Percentiles rank a stretch among this genome's conserved stretches.
Evolutionary conservation across 805 yeast genomes (phyloP).

Genomic region (Metschnikowia corniflorae): DNA sequence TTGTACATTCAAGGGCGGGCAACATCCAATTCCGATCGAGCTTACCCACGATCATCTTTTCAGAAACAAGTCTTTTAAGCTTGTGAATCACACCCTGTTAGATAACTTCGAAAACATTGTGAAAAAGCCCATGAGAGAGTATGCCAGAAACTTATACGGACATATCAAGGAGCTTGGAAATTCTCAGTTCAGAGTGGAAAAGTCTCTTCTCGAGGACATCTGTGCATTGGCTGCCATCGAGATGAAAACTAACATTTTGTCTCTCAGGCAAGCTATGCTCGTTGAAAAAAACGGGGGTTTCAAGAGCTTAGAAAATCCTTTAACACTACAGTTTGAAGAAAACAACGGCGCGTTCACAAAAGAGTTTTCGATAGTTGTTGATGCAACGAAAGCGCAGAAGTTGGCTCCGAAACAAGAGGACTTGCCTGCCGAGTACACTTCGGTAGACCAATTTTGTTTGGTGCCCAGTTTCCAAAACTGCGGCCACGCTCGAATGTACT

Average conservation of each 20-base stretch:
- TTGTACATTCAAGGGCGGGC: constrained; percentile 29
- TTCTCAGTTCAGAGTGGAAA: constrained; percentile 27
- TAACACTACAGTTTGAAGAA: constrained; percentile 5
- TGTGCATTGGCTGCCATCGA: constrained; percentile 31
- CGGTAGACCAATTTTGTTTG: constrained; percentile 27
- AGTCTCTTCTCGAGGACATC: constrained; percentile 26
- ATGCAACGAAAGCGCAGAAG: constrained; percentile 24
- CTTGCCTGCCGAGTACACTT: constrained; percentile 10
- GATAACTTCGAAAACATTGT: constrained; percentile 34
- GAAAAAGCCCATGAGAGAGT: constrained; percentile 29
- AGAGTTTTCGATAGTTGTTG: constrained; percentile 24
- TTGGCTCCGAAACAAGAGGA: constrained; percentile 9
- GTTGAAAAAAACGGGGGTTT: constrained; percentile 22
- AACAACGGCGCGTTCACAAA: constrained; percentile 18
- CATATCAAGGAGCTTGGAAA: constrained; percentile 23
- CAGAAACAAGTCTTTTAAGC: constrained; percentile 20
- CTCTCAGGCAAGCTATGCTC: constrained; percentile 19
- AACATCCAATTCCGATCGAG: constrained; percentile 33
- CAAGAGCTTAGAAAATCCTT: constrained; percentile 5
- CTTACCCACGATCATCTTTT: constrained; percentile 35
- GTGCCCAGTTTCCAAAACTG: constrained; percentile 41
- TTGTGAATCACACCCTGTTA: constrained; percentile 8
- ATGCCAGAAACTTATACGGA: constrained; percentile 27
- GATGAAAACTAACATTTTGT: constrained; percentile 26
- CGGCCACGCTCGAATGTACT: constrained; percentile 32